Base-by-base conservation (phyloP, 192 early-diverging fungal species). In the Entophlyctis luteolus region DNA sequence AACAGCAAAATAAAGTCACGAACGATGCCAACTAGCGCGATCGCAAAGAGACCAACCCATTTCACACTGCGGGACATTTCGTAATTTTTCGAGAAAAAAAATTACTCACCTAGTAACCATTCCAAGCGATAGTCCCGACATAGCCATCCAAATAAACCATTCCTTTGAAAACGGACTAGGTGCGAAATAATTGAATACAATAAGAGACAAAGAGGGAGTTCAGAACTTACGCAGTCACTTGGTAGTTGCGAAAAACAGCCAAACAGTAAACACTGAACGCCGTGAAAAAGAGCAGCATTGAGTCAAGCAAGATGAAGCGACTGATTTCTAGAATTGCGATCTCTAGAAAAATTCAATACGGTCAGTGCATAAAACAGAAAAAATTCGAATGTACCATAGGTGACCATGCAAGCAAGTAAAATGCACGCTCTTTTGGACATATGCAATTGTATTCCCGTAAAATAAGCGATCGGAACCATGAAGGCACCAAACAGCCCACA, bases 1-100 rank as follows among this genome's bases (percentile, higher is more conserved):
- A 77, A 27, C 16, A 35, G 36, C 27, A 68, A 53, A 33, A 34
- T 10, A 25, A 16, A 74, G 1, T 42, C n/a, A 58, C 76, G 32
- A 38, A 79, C 71, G 48, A 96, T 48, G 2, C 95, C 95, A 57
- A 96, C 91, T 5, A 96, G 73, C 2, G 91, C 94, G 10, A 94
- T 89, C 31, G 87, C 85, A 76, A 99, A 92, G 23, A 96, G 71
- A 0, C 97, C 97, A 32, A 99, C 92, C 97, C 95, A 99, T 77
- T 99, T 99, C 31, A 94, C 85, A 76, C 88, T 90, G 4, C 31
- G 27, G 14, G n/a, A 35, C 14, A 57, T 10, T 18, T n/a, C 14
- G 14, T 35, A 34, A 34, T 56, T 18, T 16, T 58, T 77, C 32
- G 28, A 55, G 27, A 74, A 16, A 73, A 35, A 48, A 32, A 12